Evolutionary conservation across 495 filamentous ascomycete genomes (phyloP), one percentile per base, ranked within the genome.

Genomic region (Podospora conica): DNA sequence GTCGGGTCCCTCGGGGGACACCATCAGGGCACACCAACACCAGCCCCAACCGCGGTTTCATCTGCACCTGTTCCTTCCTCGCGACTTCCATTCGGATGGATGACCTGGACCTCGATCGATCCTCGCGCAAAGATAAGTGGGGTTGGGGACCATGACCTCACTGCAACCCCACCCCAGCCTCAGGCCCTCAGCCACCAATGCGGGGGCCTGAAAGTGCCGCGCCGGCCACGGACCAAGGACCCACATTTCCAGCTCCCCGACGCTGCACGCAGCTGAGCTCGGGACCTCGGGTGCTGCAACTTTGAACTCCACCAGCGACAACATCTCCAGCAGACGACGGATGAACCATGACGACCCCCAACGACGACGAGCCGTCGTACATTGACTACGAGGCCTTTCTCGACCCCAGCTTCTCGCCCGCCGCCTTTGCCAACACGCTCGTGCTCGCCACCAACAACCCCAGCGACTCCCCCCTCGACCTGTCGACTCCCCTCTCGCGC

Each of bases 301-400:
- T n/a, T n/a, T n/a, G n/a, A n/a, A n/a, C 57, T 8, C 57, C 61
- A 64, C 22, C 29, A 11, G 54, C 28, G 8, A 28, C 8, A 21
- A 21, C 59, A 55, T 10, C 53, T 21, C 23, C 53, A n/a, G 8
- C 25, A 28, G n/a, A 21, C 28, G 28, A 23, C 15, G 20, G 58
- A 25, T 48, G 23, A 53, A 9, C 20, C 40, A 68, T 56, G 53
- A 77, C 74, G 73, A 63, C 21, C 23, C 68, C 68, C 63, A 48
- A 73, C 59, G 71, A 75, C 22, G 80, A 81, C 28, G 88, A 89
- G 57, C 84, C 87, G 20, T 96, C 94, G 18, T 98, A 98, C 80
- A 93, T 98, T 76, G 93, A 98, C 82, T 97, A 97, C 78, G 91
- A 96, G 71, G 82, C 91, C 69, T 96, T 98, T 77, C 84, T 97